These are phyloP conservation scores for Phytopythium cucurbitacearum DNA, from an alignment of 352 stramenopile species.

Conservation along the genomic window DNA sequence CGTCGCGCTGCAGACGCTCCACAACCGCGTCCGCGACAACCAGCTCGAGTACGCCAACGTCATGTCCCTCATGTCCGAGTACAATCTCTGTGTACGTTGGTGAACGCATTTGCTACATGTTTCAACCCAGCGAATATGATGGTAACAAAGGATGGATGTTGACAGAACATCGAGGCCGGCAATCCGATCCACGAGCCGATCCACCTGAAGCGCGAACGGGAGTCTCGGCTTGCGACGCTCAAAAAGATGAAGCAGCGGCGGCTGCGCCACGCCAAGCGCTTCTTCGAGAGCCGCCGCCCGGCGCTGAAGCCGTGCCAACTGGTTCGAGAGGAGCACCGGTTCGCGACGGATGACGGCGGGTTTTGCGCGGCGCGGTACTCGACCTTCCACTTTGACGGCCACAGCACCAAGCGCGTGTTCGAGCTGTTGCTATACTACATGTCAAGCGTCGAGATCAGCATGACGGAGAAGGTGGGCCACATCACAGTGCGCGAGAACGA, in stretches of 20 bases:
- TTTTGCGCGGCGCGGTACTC: slow-evolving; percentile 48
- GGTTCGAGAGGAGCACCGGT: slow-evolving; percentile 33
- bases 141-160: not conserved
- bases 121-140: not conserved
- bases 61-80: slow-evolving; percentile 23
- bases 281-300: slow-evolving; percentile 20
- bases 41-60: slow-evolving; percentile 17
- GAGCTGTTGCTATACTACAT: slow-evolving; percentile 45
- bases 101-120: not conserved
- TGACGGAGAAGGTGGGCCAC: slow-evolving; percentile 51
- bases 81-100: slow-evolving; percentile 22
- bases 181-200: slow-evolving; percentile 26
- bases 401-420: slow-evolving; percentile 35
- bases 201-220: slow-evolving; percentile 14
- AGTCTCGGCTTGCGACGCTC: slow-evolving; percentile 10
- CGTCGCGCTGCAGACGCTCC: slow-evolving; percentile 9
- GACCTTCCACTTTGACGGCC: slow-evolving; percentile 38
- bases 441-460: slow-evolving; percentile 56
- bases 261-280: slow-evolving; percentile 19
- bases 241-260: slow-evolving; percentile 18
- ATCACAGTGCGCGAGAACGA: slow-evolving; percentile 52
- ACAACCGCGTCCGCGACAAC: slow-evolving; percentile 12
- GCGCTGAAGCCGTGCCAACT: slow-evolving; percentile 18
- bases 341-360: slow-evolving; percentile 32
- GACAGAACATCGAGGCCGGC: slow-evolving; percentile 19